Evolutionary conservation across 306 rosid genomes (phyloP).

Genomic region (Cyclanthera cordifolia): DNA sequence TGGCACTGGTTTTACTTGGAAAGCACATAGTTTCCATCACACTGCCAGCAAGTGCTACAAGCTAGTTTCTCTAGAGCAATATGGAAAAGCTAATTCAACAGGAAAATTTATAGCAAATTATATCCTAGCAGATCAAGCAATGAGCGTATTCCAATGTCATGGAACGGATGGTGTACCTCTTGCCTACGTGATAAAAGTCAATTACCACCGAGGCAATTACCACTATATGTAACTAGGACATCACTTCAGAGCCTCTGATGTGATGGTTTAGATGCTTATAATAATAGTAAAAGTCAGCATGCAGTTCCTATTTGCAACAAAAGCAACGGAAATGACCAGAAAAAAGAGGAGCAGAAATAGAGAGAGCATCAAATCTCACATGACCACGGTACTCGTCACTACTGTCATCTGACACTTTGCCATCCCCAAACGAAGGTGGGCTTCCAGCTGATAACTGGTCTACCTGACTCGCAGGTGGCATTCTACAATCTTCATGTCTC

Average conservation of each 20-base stretch:
- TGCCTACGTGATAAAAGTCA: not conserved
- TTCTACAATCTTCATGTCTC: not conserved
- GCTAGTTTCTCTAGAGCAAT: not conserved
- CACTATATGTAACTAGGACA: not conserved
- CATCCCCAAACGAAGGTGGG: constrained; percentile 55
- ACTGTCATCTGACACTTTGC: constrained; percentile 61
- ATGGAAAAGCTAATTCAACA: not conserved
- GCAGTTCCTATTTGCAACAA: not conserved
- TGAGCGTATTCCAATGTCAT: not conserved
- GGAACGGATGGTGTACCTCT: no score
- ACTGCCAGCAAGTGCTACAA: not conserved
- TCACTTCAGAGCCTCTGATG: not conserved
- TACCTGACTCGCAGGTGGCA: constrained; percentile 22
- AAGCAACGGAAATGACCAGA: not conserved
- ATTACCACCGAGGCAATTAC: no score
- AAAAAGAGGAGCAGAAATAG: not conserved
- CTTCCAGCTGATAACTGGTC: constrained; percentile 38
- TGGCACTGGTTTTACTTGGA: not conserved
- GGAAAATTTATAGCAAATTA: not conserved
- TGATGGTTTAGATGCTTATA: not conserved
- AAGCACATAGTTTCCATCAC: not conserved
- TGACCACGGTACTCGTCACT: constrained; percentile 33
- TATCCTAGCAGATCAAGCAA: not conserved
- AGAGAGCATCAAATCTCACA: constrained; percentile 24
- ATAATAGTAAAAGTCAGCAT: not conserved